These are phyloP conservation scores for Chaetomium olivaceum DNA, from an alignment of 2,329 filamentous ascomycete genomes.

Conservation along the genomic window DNA sequence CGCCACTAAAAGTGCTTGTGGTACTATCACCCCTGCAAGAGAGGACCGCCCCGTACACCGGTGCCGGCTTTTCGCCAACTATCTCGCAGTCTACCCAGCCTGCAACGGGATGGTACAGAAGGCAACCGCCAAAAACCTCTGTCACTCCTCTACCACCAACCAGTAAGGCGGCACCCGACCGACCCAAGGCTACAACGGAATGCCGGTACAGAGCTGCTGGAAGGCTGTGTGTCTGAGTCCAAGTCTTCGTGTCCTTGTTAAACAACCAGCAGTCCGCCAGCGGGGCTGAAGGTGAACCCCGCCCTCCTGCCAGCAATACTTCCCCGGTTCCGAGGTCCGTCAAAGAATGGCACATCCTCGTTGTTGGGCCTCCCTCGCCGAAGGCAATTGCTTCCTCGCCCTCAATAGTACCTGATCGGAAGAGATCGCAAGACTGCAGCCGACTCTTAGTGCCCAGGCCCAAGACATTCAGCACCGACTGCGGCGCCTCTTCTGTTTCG, in stretches of 20 bases:
- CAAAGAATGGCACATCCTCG: constrained; percentile 73
- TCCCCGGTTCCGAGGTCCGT: constrained; percentile 62
- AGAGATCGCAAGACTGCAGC: constrained; percentile 54
- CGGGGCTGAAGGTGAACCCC: constrained; percentile 70
- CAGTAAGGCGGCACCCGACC: constrained; percentile 56
- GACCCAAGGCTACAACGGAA: constrained; percentile 55
- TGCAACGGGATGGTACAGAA: constrained; percentile 51
- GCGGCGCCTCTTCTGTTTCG: constrained; percentile 41
- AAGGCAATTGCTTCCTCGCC: constrained; percentile 22
- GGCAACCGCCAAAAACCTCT: constrained; percentile 51
- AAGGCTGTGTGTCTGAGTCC: constrained; percentile 67
- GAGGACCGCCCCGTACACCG: constrained; percentile 49
- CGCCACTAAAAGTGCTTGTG: constrained; percentile 50
- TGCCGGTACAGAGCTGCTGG: constrained; percentile 76
- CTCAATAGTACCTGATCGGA: constrained; percentile 31
- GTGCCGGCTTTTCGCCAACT: constrained; percentile 40
- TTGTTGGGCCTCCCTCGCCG: constrained; percentile 41
- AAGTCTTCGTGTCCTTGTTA: constrained; percentile 52
- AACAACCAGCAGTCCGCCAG: constrained; percentile 76
- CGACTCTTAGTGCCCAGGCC: constrained; percentile 49
- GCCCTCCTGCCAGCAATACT: constrained; percentile 71
- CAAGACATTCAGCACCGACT: constrained; percentile 45
- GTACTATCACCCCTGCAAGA: constrained; percentile 26
- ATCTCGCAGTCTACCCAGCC: constrained; percentile 52
- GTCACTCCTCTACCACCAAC: constrained; percentile 61